phyloP scores from a whole-genome alignment of 2,329 filamentous ascomycete species.

The Phialocephala sp. region DNA sequence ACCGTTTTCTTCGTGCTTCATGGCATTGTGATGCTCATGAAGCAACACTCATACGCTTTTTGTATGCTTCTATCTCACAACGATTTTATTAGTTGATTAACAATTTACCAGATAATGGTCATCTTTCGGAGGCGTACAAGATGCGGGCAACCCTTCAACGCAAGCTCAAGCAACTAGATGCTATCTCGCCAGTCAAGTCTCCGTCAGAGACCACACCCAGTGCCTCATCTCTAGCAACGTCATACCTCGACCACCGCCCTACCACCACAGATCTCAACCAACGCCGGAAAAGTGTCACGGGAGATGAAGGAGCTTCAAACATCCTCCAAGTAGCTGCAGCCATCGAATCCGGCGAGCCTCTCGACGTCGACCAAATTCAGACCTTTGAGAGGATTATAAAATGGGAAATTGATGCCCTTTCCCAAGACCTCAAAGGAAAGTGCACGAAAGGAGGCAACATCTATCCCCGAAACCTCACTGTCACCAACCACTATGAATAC shows the following conservation, averaged over 20 bases:
- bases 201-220: constrained; percentile 51
- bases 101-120: constrained; percentile 63
- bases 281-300: constrained; percentile 47
- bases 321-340: constrained; percentile 65
- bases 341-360: constrained; percentile 63
- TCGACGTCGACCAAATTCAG: constrained; percentile 66
- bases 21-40: constrained; percentile 79
- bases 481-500: constrained; percentile 72
- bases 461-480: constrained; percentile 74
- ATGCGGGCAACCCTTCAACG: constrained; percentile 51
- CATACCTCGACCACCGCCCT: constrained; percentile 50
- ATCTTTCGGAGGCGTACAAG: constrained; percentile 66
- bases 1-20: constrained; percentile 80
- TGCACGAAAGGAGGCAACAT: constrained; percentile 55
- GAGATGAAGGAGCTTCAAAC: constrained; percentile 46
- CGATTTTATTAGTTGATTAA: constrained; percentile 11
- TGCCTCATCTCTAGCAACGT: constrained; percentile 51
- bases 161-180: constrained; percentile 63
- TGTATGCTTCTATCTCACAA: constrained; percentile 43
- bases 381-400: constrained; percentile 70
- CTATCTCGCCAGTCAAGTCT: constrained; percentile 52
- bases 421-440: constrained; percentile 62
- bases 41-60: constrained; percentile 80
- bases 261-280: constrained; percentile 50
- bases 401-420: constrained; percentile 65